These are phyloP conservation scores for Pythium plurisporium DNA, from an alignment of 352 stramenopile genomes.

Conservation along the genomic window DNA sequence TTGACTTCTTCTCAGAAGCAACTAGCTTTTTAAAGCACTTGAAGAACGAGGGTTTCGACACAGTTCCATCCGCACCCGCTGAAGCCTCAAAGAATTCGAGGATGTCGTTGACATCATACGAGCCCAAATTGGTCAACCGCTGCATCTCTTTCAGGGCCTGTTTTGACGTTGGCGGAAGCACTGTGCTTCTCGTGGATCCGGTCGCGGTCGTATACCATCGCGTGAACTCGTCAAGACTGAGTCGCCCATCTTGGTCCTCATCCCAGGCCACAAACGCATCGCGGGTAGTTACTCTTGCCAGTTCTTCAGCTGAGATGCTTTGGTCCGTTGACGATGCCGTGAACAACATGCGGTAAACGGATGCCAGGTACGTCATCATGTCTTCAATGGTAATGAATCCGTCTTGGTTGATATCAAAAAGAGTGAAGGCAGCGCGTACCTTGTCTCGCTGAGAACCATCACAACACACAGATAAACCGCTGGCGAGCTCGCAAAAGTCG, in stretches of 20 bases:
- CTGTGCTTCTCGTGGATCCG: neutral
- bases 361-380: slow-evolving; percentile 85
- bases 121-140: slow-evolving; percentile 66
- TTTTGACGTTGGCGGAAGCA: slow-evolving; percentile 32
- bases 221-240: slow-evolving; percentile 83
- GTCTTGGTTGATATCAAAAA: slow-evolving; percentile 89
- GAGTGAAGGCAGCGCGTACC: slow-evolving; percentile 69
- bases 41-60: slow-evolving; percentile 71
- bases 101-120: slow-evolving; percentile 85
- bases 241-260: slow-evolving; percentile 52
- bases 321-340: slow-evolving; percentile 38
- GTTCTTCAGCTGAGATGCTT: slow-evolving; percentile 53
- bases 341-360: slow-evolving; percentile 82
- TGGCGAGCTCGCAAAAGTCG: slow-evolving; percentile 84
- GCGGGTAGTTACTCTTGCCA: slow-evolving; percentile 61
- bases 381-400: slow-evolving; percentile 77
- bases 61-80: slow-evolving; percentile 49
- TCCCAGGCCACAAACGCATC: slow-evolving; percentile 67
- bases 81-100: slow-evolving; percentile 83
- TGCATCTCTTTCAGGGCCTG: slow-evolving; percentile 69
- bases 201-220: slow-evolving; percentile 62
- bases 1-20: slow-evolving; percentile 20
- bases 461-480: slow-evolving; percentile 79
- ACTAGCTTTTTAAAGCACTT: slow-evolving; percentile 53
- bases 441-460: slow-evolving; percentile 77